Conservation (phyloP, 495 filamentous ascomycete species). For the Neurospora sp. region DNA sequence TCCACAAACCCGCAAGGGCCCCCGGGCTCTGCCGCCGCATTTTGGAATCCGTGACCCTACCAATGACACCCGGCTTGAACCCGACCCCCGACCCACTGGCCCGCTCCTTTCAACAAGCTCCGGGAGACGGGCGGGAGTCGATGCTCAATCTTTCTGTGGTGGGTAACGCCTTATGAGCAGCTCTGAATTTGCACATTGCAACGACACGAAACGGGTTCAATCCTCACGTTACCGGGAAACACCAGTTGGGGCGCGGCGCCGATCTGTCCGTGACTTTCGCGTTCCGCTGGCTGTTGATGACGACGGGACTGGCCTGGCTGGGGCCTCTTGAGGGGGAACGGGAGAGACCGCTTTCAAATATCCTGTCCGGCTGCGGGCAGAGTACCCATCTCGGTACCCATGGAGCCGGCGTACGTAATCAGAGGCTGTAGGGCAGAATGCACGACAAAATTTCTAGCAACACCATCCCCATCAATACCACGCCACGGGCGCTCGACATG, state of each 20-base stretch:
- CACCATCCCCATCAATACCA: conserved; percentile 10
- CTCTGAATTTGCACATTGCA: neutral
- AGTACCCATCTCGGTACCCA: neutral
- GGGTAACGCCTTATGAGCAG: neutral
- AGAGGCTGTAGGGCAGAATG: neutral
- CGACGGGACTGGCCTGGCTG: neutral
- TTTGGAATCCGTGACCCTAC: neutral
- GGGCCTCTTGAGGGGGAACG: neutral
- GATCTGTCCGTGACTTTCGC: neutral
- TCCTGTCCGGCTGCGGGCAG: neutral
- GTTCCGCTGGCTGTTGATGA: neutral
- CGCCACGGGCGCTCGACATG: neutral
- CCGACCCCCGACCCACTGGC: neutral
- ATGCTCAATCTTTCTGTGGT: neutral
- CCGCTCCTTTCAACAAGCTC: neutral
- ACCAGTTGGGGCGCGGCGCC: neutral
- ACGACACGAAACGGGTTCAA: neutral
- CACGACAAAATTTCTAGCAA: conserved; percentile 2
- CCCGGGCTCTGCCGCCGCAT: neutral
- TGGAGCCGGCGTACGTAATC: neutral
- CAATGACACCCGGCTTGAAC: neutral
- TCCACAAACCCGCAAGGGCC: neutral
- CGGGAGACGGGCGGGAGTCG: neutral
- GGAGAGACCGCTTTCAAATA: neutral
- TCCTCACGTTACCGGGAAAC: neutral